A percentile compares a stretch with the other conserved stretches of the same genome.
Conservation (phyloP, 164 flowering plant species). For the Liriodendron chinense region DNA sequence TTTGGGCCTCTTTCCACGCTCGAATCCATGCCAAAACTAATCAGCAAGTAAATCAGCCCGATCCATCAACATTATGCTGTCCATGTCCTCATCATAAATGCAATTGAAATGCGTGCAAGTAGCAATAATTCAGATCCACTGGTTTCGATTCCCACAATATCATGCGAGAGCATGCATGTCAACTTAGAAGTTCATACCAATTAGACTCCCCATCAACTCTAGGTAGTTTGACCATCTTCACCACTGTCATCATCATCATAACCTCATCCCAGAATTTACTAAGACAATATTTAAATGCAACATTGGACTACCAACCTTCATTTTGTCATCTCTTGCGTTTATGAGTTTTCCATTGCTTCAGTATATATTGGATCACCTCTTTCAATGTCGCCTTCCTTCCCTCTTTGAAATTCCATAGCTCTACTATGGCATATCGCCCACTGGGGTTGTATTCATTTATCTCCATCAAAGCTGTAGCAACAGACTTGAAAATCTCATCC, state of each 20-base stretch:
- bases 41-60: too few relatives aligned
- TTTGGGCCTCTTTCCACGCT: too few relatives aligned
- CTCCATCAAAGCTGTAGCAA: conserved; percentile 38
- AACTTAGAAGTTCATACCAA: too few relatives aligned
- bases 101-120: neutral
- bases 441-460: conserved; percentile 60
- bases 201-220: too few relatives aligned
- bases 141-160: neutral
- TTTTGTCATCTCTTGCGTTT: conserved; percentile 26
- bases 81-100: too few relatives aligned
- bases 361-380: conserved; percentile 35
- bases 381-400: conserved; percentile 45
- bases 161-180: too few relatives aligned
- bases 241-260: neutral
- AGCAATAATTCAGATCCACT: neutral
- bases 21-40: too few relatives aligned
- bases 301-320: neutral
- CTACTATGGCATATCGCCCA: conserved; percentile 43
- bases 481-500: conserved; percentile 36
- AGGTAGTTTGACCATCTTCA: too few relatives aligned
- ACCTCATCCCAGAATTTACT: too few relatives aligned
- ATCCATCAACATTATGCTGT: too few relatives aligned
- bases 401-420: conserved; percentile 51
- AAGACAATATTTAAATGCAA: neutral
- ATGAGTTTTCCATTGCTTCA: conserved; percentile 25